Evolutionary conservation across 441 rosid genomes (phyloP).

Genomic region (Lepidium campestre): DNA sequence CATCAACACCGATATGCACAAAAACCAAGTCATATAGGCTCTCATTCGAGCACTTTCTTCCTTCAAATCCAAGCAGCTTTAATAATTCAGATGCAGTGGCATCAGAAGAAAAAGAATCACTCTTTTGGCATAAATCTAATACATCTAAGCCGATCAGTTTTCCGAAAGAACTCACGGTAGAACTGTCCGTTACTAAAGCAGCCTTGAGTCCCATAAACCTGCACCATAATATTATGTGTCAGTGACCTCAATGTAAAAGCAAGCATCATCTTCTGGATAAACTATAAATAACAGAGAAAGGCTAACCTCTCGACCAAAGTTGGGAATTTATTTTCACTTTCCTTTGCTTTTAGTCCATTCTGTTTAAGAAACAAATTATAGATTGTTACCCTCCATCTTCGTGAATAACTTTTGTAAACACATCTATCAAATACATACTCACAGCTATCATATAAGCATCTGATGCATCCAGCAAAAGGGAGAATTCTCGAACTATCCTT

Average conservation of each 20-base stretch:
- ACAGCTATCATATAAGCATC: constrained; percentile 47
- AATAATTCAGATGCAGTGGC: constrained; percentile 36
- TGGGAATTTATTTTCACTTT: constrained; percentile 18
- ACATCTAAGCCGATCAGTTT: constrained; percentile 51
- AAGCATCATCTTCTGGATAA: constrained; percentile 11
- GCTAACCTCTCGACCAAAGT: constrained; percentile 58
- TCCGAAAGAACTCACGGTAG: constrained; percentile 45
- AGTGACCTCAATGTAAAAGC: neutral
- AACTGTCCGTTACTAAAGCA: constrained; percentile 52
- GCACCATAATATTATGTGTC: neutral
- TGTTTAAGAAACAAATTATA: constrained; percentile 21
- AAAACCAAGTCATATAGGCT: constrained; percentile 60
- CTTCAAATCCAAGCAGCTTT: constrained; percentile 64
- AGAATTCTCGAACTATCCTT: constrained; percentile 66
- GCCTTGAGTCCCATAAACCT: constrained; percentile 88
- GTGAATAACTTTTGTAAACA: neutral
- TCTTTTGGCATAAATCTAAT: constrained; percentile 32
- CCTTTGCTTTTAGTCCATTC: constrained; percentile 30
- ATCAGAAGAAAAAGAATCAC: constrained; percentile 25
- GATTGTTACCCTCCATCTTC: neutral
- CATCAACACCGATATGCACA: constrained; percentile 57
- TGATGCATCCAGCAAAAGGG: constrained; percentile 55
- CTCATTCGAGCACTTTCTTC: constrained; percentile 42
- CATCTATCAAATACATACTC: neutral
- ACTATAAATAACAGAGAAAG: neutral